Evolutionary conservation across 1,284 basidiomycete species (phyloP), one percentile per base, ranked within the genome.

Genomic region (Austropuccinia psidii): DNA sequence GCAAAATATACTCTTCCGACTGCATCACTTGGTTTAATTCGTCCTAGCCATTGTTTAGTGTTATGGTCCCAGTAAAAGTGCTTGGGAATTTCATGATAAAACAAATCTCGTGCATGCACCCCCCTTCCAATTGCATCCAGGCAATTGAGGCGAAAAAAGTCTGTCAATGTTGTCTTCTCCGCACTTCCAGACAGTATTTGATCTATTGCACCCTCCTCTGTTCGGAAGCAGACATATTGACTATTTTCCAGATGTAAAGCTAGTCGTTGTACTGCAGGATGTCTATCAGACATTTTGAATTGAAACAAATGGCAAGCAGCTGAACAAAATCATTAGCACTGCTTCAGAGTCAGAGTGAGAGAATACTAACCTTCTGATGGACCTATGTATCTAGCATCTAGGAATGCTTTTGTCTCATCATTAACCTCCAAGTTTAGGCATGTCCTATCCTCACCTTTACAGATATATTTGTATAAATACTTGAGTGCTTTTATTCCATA

Each of bases 381-480:
- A 2, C 65, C 33, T 2, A 55, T 67, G 27, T 55, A 55, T 15
- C 45, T 1, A 4, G 29, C 62, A 37, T 65, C 47, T 19, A 65
- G 5, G 41, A 45, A 64, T 27, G 13, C 33, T 8, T 19, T 9
- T 1, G 29, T 50, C 17, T 65, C 62, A 37, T 65, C 65, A 9
- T 67, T 27, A n/a, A 21, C 24, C 11, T 37, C 21, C 2, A 67
- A 27, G 4, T 11, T 29, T 7, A 55, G 5, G 1, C n/a, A 37
- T 1, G 49, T 11, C 21, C 49, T 37, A 27, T 54, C 47, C 11
- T 67, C 15, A 9, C 65, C 65, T n/a, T 67, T 67, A n/a, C 17
- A 52, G 6, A 67, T 55, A 29, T 67, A 67, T 41, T 67, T 67
- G 33, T 67, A 67, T 1, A 67, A 33, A 49, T 69, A 69, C 27